Base-by-base conservation (phyloP, 768 basidiomycete species). In the Lactarius akahatsu region DNA sequence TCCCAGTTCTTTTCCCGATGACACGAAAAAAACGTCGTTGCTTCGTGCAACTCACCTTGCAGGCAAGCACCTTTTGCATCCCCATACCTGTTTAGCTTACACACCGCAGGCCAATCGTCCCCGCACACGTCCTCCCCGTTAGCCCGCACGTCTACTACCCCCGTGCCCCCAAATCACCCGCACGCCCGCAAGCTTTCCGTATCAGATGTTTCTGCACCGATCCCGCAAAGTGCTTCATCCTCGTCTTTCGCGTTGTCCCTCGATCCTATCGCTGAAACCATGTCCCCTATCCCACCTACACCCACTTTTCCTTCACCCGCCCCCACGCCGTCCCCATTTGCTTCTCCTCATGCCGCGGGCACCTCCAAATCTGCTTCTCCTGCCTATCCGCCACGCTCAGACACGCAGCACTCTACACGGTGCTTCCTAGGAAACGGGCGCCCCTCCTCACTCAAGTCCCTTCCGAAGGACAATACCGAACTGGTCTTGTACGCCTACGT, bases 401-500 rank as follows among this genome's bases (percentile, higher is more conserved):
- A 63, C 69, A 13, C 73, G 54, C 69, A 62, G 43, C 61, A 74
- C 79, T 30, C 77, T 77, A 71, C 62, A 57, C 65, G 71, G 52
- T 20, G 64, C 41, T 7, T 41, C 63, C 47, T 68, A 67, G 72
- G n/a, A 69, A 73, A 63, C 73, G 69, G 66, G 16, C 69, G 59
- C 59, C 66, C 65, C 26, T 26, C 66, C 26, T 47, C 68, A 34
- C 15, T 47, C n/a, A 67, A 62, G 43, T 28, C 57, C 9, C 65
- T 67, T 23, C 65, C 65, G 16, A 45, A 26, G 20, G 61, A 59
- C 57, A 59, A 55, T 43, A 36, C 83, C 0, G 90, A 94, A 69
- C 77, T 91, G 20, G 84, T 95, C 23, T 82, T 95, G 2, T 95
- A 95, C 75, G 87, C 93, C 0, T 95, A 95, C 70, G 91, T 87